Evolutionary conservation across 2,329 filamentous ascomycete genomes (phyloP).

Genomic region (Aspergillus persii): DNA sequence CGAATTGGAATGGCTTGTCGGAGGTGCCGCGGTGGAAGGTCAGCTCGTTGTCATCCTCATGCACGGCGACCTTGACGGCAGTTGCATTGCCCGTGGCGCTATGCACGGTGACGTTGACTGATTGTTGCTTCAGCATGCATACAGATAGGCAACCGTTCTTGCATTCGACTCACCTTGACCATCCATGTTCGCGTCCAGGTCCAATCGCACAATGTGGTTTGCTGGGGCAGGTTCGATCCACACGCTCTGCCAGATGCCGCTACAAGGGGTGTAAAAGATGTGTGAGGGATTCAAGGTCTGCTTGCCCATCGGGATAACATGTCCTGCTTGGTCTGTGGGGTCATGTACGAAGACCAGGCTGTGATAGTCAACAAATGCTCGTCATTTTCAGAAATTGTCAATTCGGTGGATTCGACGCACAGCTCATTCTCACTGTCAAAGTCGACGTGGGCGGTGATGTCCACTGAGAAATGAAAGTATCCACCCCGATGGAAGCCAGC

Average conservation of each 20-base stretch:
- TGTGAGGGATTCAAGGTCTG: slow-evolving; percentile 52
- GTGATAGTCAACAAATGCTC: not conserved
- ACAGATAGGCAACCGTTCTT: not conserved
- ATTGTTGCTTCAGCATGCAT: not conserved
- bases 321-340: slow-evolving; percentile 58
- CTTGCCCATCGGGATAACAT: slow-evolving; percentile 65
- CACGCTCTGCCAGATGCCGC: slow-evolving; percentile 72
- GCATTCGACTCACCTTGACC: slow-evolving; percentile 45
- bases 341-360: slow-evolving; percentile 66
- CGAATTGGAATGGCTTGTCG: slow-evolving; percentile 55
- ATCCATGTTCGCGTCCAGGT: slow-evolving; percentile 58
- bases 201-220: slow-evolving; percentile 58
- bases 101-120: slow-evolving; percentile 58
- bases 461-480: slow-evolving; percentile 61
- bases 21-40: slow-evolving; percentile 46
- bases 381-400: fast-evolving
- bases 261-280: slow-evolving; percentile 71
- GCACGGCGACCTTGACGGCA: slow-evolving; percentile 39
- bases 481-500: slow-evolving; percentile 58
- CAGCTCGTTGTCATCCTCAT: slow-evolving; percentile 41
- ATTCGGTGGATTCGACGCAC: slow-evolving; percentile 35
- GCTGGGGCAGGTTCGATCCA: slow-evolving; percentile 65
- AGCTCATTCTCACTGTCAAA: slow-evolving; percentile 53
- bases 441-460: slow-evolving; percentile 51
- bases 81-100: slow-evolving; percentile 40